Evolutionary conservation across 108 stramenopile genomes (phyloP), one percentile per base, ranked within the genome.

Genomic region (Skeletonema marinoi): DNA sequence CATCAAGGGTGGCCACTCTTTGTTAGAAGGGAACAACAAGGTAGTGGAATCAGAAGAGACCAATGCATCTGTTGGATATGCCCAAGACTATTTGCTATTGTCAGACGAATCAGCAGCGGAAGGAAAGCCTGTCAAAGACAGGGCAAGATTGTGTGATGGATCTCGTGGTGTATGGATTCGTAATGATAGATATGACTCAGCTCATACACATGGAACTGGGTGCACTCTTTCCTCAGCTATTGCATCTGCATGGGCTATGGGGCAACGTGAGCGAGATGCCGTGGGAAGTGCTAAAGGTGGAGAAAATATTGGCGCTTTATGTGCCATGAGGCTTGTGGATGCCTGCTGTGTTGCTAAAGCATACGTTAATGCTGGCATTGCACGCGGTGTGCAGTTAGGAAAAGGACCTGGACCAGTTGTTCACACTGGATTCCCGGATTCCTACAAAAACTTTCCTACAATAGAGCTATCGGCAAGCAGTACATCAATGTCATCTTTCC

Each of bases 1-100:
- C 75, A 94, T 98, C 73, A 98, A 98, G 72, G 97, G 97, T 48
- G 96, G 97, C 9, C 97, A 98, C 83, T 70, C 83, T 11, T 68
- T 87, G 59, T 11, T 66, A 32, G 91, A 92, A 31, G 62, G 76
- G 11, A 67, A 41, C 21, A 60, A 67, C 44, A 32, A 33, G 12
- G 41, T 68, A 21, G 32, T 50, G 61, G n/a, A 44, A 46, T 32
- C 35, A 25, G 83, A 82, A 54, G 65, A 66, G 4, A 54, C 11
- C n/a, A 71, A 75, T 48, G 78, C 75, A 3, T 82, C 87, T 32
- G 60, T 89, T 33, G 83, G 78, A 30, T 91, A 82, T 60, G 91
- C 94, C 4, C 89, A 90, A 68, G 94, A 92, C 74, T 92, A 90
- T 69, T 81, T 91, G 33, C 63, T 92, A 33, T 73, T 87, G 16